A percentile compares a stretch with the other conserved stretches of the same genome.
Conservation (phyloP, 2,329 filamentous ascomycete species). For the Aureobasidium sp. region DNA sequence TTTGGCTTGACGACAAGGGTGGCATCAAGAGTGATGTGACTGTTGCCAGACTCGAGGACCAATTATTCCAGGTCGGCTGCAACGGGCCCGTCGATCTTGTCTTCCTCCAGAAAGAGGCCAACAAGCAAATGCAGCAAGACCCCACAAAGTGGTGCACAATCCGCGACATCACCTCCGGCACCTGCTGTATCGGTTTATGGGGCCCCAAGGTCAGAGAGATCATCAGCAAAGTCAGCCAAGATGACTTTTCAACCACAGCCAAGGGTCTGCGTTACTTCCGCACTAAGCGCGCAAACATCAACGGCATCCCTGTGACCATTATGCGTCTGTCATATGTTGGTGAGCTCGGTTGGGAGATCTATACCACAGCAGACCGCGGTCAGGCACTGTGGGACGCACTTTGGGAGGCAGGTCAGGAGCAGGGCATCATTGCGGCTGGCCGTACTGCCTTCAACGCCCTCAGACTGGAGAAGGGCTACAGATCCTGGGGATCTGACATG, state of each 20-base stretch:
- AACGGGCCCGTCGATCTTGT: conserved; percentile 50
- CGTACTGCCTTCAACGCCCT: conserved; percentile 52
- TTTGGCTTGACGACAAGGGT: conserved; percentile 49
- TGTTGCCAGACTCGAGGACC: conserved; percentile 45
- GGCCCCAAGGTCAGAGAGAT: conserved; percentile 51
- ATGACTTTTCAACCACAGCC: conserved; percentile 38
- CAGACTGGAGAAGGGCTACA: conserved; percentile 54
- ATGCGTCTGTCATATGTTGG: conserved; percentile 56
- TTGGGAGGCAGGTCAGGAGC: conserved; percentile 46
- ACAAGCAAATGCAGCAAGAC: conserved; percentile 36
- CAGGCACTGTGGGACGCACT: conserved; percentile 53
- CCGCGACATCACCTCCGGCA: conserved; percentile 53
- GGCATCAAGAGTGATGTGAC: conserved; percentile 53
- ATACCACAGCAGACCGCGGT: conserved; percentile 53
- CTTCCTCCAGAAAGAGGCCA: conserved; percentile 50
- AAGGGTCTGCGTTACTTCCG: conserved; percentile 45
- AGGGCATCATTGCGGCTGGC: conserved; percentile 54
- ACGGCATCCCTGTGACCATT: conserved; percentile 50
- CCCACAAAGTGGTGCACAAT: conserved; percentile 45
- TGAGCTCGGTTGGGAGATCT: conserved; percentile 57
- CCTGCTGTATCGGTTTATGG: conserved; percentile 57
- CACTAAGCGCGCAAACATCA: conserved; percentile 44
- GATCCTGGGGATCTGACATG: conserved; percentile 52
- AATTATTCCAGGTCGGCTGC: conserved; percentile 50
- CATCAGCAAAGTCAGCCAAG: conserved; percentile 38